These are phyloP conservation scores for Triticum timopheevii DNA, from an alignment of 176 grass and related monocot species.

Conservation along the genomic window DNA sequence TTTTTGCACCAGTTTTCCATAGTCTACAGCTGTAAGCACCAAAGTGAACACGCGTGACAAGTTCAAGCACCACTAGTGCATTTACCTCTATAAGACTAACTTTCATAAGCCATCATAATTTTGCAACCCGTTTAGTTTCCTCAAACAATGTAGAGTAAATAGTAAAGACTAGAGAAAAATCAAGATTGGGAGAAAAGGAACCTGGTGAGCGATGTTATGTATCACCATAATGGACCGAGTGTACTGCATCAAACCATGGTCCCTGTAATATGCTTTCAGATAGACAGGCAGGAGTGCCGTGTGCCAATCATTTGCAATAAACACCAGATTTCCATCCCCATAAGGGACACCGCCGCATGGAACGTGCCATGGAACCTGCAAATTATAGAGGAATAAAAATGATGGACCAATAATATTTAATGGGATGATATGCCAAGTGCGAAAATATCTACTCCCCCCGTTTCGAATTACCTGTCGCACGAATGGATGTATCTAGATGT, in stretches of 20 bases:
- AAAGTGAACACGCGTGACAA: no score
- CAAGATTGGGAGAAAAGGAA: slow-evolving; percentile 21
- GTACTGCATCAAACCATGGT: slow-evolving; percentile 82
- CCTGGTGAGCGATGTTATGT: slow-evolving; percentile 98
- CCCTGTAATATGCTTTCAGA: slow-evolving; percentile 93
- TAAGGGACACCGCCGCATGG: slow-evolving; percentile 83
- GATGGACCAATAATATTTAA: neutral
- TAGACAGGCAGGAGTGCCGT: slow-evolving; percentile 89
- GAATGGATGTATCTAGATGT: no score
- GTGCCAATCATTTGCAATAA: slow-evolving; percentile 98
- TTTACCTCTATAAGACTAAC: no score
- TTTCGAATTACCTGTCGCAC: no score
- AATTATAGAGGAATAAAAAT: neutral
- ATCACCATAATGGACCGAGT: slow-evolving; percentile 82
- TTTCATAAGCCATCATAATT: neutral
- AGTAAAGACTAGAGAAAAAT: neutral
- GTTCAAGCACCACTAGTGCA: no score
- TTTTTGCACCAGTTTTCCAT: no score
- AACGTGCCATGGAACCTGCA: slow-evolving; percentile 89
- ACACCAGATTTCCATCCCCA: slow-evolving; percentile 92
- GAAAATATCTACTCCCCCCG: no score
- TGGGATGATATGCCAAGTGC: neutral
- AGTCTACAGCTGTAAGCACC: no score
- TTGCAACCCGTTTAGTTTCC: neutral
- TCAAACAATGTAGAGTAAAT: neutral